Evolutionary conservation across 2,329 filamentous ascomycete species (phyloP).

Genomic region (Stylonectria norvegica): DNA sequence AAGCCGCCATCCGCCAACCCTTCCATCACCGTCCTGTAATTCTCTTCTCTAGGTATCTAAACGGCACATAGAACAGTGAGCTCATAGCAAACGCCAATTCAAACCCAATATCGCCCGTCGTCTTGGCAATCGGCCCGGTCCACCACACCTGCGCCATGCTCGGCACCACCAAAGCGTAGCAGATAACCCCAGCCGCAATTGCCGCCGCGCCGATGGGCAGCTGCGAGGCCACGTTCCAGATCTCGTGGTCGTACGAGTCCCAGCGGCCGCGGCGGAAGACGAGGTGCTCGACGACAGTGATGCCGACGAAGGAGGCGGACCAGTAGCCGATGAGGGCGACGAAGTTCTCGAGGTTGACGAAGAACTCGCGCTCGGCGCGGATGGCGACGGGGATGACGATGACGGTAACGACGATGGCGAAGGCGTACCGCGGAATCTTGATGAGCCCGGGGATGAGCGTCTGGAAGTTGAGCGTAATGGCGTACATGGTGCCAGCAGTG

Average conservation of each 20-base stretch:
- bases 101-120: slow-evolving; percentile 63
- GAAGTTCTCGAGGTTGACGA: slow-evolving; percentile 55
- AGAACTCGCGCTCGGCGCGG: slow-evolving; percentile 53
- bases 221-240: slow-evolving; percentile 45
- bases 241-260: slow-evolving; percentile 42
- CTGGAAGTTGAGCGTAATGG: slow-evolving; percentile 62
- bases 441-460: slow-evolving; percentile 56
- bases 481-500: slow-evolving; percentile 57
- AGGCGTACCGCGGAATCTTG: slow-evolving; percentile 54
- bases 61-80: slow-evolving; percentile 44
- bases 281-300: slow-evolving; percentile 47
- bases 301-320: slow-evolving; percentile 52
- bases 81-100: slow-evolving; percentile 58
- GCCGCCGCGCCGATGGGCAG: slow-evolving; percentile 48
- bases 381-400: slow-evolving; percentile 59
- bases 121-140: slow-evolving; percentile 56
- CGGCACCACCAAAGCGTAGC: slow-evolving; percentile 52
- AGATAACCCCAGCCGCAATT: slow-evolving; percentile 42
- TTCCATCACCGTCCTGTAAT: slow-evolving; percentile 22
- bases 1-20: not conserved
- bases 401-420: slow-evolving; percentile 54
- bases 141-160: slow-evolving; percentile 61
- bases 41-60: slow-evolving; percentile 45
- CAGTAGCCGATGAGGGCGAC: slow-evolving; percentile 57
- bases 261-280: slow-evolving; percentile 46